Base-by-base conservation (phyloP, 2,329 filamentous ascomycete species). In the Talaromyces sp. region DNA sequence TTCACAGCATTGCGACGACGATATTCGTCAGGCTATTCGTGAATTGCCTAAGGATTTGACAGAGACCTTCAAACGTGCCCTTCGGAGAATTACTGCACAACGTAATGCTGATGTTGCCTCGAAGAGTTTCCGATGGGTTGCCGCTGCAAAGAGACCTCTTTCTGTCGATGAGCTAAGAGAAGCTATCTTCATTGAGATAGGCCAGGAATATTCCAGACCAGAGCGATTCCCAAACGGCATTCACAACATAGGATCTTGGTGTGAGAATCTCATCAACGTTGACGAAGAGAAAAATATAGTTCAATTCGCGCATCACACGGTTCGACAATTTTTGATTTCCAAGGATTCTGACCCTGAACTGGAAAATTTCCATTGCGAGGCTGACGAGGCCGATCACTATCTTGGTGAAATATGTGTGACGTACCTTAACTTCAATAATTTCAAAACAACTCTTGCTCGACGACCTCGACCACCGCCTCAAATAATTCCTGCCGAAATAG, bases 261-360 rank as follows among this genome's bases (percentile, higher is more conserved):
- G 56, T 52, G 56, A 47, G 30, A 58, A 47, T 36, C 56, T 58
- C 10, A 47, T 58, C 25, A 58, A 4, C 15, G 36, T 58, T 13
- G 56, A 58, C 8, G 56, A 58, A n/a, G 56, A 58, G 17, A 47
- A 58, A n/a, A 33, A 10, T 11, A 52, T 47, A 3, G 30, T 58
- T 33, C 56, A 58, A 19, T 52, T 58, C 11, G 36, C 52, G 27
- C 56, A 58, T 58, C 56, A 58, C n/a, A 58, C 42, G 25, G 56
- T 58, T 17, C 47, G 27, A 49, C 42, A 58, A 52, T 58, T 51
- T 6, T 27, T 58, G 4, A 6, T 52, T 25, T 36, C 3, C 3
- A 36, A 36, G 15, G 13, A 36, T 36, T 17, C 33, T 36, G 33
- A 36, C 33, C 33, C 33, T 17, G 13, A 36, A 7, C 33, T 36